These are phyloP conservation scores for Debaryomyces subglobosus DNA, from an alignment of 1,139 yeast species.

Conservation along the genomic window DNA sequence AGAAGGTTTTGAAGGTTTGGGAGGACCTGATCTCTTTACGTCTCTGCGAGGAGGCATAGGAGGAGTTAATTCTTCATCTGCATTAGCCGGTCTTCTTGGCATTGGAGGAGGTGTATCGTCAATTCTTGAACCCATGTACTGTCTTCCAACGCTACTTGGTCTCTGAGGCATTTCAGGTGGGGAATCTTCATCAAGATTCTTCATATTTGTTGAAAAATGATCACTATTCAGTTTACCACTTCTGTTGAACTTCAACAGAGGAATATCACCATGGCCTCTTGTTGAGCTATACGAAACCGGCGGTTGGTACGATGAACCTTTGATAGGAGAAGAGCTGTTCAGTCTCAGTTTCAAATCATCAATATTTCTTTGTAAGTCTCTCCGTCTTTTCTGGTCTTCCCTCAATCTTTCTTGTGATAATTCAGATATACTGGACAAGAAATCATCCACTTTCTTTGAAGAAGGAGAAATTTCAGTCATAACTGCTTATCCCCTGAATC, in stretches of 20 bases:
- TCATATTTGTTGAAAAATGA: neutral
- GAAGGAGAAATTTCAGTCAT: constrained; percentile 32
- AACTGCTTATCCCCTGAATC: neutral
- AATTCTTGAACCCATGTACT: neutral
- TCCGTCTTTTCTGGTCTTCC: constrained; percentile 38
- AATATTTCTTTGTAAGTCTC: constrained; percentile 33
- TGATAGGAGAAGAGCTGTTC: constrained; percentile 14
- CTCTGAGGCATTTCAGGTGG: constrained; percentile 20
- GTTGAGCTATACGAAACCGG: neutral
- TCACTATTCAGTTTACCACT: neutral
- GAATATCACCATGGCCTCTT: constrained; percentile 13
- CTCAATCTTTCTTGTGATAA: constrained; percentile 34
- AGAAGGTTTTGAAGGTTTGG: constrained; percentile 13
- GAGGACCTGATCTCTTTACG: constrained; percentile 12
- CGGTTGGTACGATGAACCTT: neutral
- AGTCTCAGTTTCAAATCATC: constrained; percentile 33
- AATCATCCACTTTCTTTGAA: constrained; percentile 35
- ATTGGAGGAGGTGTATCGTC: constrained; percentile 5
- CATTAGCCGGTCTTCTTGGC: neutral
- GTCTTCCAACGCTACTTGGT: constrained; percentile 10
- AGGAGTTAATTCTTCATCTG: constrained; percentile 12
- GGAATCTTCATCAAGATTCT: constrained; percentile 9
- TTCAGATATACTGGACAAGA: constrained; percentile 35
- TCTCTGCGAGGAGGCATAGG: constrained; percentile 17
- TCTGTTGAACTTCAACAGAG: constrained; percentile 27